These are phyloP conservation scores for Solanum chilense DNA, from an alignment of 257 asterid species.

Conservation along the genomic window DNA sequence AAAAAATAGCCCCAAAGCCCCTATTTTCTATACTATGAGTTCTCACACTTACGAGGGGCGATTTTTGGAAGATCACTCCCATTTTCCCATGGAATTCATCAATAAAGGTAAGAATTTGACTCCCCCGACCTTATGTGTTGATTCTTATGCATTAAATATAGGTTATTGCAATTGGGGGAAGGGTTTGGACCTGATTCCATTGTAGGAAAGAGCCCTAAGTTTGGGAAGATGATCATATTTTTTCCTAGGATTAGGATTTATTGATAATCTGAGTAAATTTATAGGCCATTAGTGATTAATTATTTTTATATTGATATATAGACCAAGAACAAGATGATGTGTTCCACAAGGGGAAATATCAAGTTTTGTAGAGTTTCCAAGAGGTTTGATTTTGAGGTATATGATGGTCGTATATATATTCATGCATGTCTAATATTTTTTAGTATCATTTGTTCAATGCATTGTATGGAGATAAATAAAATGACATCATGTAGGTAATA, in stretches of 20 bases:
- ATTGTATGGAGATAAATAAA: not conserved
- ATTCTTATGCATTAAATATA: not conserved
- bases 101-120: not conserved
- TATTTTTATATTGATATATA: too few species aligned
- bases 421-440: too few species aligned
- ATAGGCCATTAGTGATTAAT: not conserved
- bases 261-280: too few species aligned
- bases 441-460: not conserved
- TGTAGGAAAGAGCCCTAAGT: not conserved
- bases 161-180: not conserved
- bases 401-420: too few species aligned
- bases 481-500: not conserved
- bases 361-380: not conserved
- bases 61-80: not conserved
- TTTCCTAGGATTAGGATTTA: not conserved
- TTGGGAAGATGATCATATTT: too few species aligned
- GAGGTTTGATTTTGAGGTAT: not conserved
- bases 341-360: not conserved
- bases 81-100: not conserved
- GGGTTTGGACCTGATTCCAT: not conserved
- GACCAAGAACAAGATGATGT: not conserved
- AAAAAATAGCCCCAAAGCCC: not conserved
- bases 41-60: not conserved
- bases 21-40: not conserved
- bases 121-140: not conserved